Evolutionary conservation across 2,329 filamentous ascomycete species (phyloP).

Genomic region (Fusarium sp.): DNA sequence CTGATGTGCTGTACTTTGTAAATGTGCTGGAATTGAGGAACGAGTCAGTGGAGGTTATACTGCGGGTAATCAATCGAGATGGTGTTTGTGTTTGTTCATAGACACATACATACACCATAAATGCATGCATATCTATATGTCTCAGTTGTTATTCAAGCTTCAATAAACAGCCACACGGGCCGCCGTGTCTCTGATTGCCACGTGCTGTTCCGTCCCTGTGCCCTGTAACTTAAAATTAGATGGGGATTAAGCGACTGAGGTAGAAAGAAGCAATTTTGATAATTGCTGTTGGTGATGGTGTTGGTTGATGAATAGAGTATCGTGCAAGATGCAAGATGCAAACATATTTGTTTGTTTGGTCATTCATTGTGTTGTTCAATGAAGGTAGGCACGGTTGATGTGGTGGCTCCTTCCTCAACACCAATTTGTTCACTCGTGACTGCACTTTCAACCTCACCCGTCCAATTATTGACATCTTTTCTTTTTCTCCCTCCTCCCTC

Average conservation of each 20-base stretch:
- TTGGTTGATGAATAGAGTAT: background rate
- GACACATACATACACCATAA: background rate
- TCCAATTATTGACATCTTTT: background rate
- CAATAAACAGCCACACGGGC: constrained; percentile 9
- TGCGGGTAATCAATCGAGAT: background rate
- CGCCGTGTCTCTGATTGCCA: constrained; percentile 36
- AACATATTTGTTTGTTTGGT: constrained; percentile 4
- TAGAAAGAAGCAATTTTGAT: constrained; percentile 19
- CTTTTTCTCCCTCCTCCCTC: constrained; percentile 8
- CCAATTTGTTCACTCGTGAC: background rate
- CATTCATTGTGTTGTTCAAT: background rate
- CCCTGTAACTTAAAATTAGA: constrained; percentile 21
- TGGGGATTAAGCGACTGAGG: constrained; percentile 5
- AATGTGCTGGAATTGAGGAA: background rate
- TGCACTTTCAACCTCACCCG: background rate
- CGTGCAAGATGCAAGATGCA: background rate
- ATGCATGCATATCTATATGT: constrained; percentile 3
- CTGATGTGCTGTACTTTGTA: background rate
- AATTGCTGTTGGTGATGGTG: background rate
- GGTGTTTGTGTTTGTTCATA: no score
- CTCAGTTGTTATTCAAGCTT: constrained; percentile 10
- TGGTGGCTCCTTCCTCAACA: constrained; percentile 2
- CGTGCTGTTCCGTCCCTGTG: constrained; percentile 34
- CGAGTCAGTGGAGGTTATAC: constrained; percentile 9
- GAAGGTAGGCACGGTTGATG: background rate